Percentiles rank a stretch among this genome's conserved stretches.
Conservation (phyloP, 495 filamentous ascomycete species). For the Talaromyces borbonicus region DNA sequence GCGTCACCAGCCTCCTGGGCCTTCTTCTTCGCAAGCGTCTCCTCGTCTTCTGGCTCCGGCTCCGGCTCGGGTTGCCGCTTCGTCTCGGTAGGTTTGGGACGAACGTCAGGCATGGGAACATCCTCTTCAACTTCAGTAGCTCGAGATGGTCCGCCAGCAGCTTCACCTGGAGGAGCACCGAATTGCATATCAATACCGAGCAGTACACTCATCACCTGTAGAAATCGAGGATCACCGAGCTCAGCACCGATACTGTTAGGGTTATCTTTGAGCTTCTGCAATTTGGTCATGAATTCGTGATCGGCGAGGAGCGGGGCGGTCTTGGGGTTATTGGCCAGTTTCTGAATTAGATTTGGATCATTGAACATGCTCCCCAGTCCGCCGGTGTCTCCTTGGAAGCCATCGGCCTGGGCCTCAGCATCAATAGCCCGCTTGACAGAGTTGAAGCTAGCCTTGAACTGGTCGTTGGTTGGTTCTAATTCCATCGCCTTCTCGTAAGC, state of each 20-base stretch:
- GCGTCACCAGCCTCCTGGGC: slow-evolving; percentile 88
- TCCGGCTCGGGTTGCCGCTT: slow-evolving; percentile 53
- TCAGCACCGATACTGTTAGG: slow-evolving; percentile 69
- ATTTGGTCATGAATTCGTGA: slow-evolving; percentile 77
- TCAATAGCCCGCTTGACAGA: slow-evolving; percentile 84
- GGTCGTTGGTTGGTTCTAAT: slow-evolving; percentile 81
- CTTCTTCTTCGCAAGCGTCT: slow-evolving; percentile 70
- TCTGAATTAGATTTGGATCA: slow-evolving; percentile 80
- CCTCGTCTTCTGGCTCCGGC: slow-evolving; percentile 65
- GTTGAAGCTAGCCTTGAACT: slow-evolving; percentile 78
- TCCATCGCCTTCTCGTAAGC: slow-evolving; percentile 90
- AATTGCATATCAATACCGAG: slow-evolving; percentile 93
- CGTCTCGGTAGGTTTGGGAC: slow-evolving; percentile 38
- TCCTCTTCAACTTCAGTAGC: slow-evolving; percentile 59
- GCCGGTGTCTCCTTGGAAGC: slow-evolving; percentile 52
- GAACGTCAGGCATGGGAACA: slow-evolving; percentile 65
- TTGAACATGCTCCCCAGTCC: slow-evolving; percentile 87
- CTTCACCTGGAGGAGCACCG: slow-evolving; percentile 47
- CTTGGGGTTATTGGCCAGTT: slow-evolving; percentile 89
- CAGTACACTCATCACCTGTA: slow-evolving; percentile 88
- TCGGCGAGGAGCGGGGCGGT: slow-evolving; percentile 80
- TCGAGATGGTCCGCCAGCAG: slow-evolving; percentile 25
- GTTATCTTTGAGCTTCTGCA: slow-evolving; percentile 70
- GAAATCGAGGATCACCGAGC: slow-evolving; percentile 80
- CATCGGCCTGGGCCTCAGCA: slow-evolving; percentile 59